phyloP scores from a whole-genome alignment of 148 eudicot genomes.

The Simmondsia chinensis region DNA sequence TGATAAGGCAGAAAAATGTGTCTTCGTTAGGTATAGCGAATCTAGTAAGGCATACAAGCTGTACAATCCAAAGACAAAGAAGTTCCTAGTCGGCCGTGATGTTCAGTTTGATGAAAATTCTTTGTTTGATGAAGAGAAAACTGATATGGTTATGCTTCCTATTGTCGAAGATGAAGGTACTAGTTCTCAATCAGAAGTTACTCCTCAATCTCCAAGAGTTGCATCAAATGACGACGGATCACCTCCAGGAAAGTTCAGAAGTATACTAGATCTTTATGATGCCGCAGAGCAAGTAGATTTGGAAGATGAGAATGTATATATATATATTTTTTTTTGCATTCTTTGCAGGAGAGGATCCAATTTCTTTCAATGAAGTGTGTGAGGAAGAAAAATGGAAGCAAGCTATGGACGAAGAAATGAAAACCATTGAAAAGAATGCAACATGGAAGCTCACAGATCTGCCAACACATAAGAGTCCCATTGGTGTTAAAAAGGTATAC shows the following conservation, averaged over 20 bases:
- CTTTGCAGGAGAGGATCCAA: not conserved
- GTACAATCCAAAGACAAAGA: not conserved
- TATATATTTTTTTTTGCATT: not conserved
- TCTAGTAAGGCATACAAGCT: not conserved
- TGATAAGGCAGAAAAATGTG: not conserved
- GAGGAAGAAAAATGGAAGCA: not conserved
- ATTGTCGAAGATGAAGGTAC: not conserved
- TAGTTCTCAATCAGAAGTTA: too few species aligned
- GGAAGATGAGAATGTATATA: not conserved
- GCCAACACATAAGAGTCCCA: not conserved
- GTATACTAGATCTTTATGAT: too few species aligned
- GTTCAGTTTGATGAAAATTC: not conserved
- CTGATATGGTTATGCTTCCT: not conserved
- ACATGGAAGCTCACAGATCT: not conserved
- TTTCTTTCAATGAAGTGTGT: not conserved
- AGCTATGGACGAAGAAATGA: not conserved
- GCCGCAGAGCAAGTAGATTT: not conserved
- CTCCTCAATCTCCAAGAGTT: too few species aligned
- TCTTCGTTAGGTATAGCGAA: conserved; percentile 1
- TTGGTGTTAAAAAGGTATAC: not conserved
- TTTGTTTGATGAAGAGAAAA: not conserved
- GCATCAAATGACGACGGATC: too few species aligned
- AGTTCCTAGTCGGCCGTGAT: not conserved
- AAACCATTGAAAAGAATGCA: not conserved
- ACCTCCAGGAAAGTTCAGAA: not conserved